Percentiles rank a stretch among this genome's conserved stretches.
Evolutionary conservation across 148 eudicot species (phyloP).

Genomic region (Camellia granthamiana): DNA sequence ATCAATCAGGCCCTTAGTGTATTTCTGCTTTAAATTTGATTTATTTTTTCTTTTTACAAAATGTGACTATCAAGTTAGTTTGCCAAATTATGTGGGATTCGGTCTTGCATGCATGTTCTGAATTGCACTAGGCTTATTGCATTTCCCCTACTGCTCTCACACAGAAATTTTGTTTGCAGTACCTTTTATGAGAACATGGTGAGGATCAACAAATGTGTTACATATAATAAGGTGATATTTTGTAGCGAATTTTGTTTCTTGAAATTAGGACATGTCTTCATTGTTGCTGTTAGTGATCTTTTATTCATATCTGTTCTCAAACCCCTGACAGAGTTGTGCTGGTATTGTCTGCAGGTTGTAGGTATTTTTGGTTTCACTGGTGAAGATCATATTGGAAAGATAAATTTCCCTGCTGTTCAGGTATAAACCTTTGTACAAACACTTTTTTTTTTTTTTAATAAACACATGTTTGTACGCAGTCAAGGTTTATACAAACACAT

Average conservation of each 20-base stretch:
- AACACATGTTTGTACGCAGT: too few species aligned
- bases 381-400: conserved; percentile 92
- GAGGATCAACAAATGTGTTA: conserved; percentile 81
- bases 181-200: conserved; percentile 82
- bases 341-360: conserved; percentile 56
- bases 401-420: conserved; percentile 90
- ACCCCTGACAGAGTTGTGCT: conserved; percentile 9
- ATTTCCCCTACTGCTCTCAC: background rate
- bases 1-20: too few species aligned
- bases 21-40: too few species aligned
- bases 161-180: conserved; percentile 37
- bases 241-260: background rate
- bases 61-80: too few species aligned
- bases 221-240: conserved; percentile 69
- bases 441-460: too few species aligned
- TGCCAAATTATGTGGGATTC: too few species aligned
- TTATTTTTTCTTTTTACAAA: too few species aligned
- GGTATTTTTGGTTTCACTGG: conserved; percentile 90
- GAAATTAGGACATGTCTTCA: background rate
- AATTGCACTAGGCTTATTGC: background rate
- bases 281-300: background rate
- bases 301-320: background rate
- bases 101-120: background rate
- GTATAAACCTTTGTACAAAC: conserved; percentile 25
- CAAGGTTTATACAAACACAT: too few species aligned